Conservation (phyloP, 768 basidiomycete genomes). For the Plicaturopsis crispa region DNA sequence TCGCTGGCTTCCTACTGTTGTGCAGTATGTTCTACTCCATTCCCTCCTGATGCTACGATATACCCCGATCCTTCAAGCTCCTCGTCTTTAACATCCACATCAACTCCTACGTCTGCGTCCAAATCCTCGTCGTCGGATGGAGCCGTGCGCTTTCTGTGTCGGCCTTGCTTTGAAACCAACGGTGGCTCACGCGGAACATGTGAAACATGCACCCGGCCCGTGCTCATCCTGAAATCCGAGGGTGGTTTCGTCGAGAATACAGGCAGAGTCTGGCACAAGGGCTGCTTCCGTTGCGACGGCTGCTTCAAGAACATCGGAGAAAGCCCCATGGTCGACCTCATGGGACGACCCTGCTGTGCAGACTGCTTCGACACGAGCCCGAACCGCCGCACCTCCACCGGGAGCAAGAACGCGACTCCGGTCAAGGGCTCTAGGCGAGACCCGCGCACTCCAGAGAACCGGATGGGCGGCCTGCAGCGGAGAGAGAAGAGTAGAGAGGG, state of each 20-base stretch:
- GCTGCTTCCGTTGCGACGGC: conserved; percentile 68
- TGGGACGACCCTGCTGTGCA: conserved; percentile 71
- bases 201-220: conserved; percentile 57
- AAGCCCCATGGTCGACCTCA: conserved; percentile 74
- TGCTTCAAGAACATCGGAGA: conserved; percentile 71
- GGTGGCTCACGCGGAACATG: conserved; percentile 79
- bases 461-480: conserved; percentile 39
- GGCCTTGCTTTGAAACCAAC: conserved; percentile 59
- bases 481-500: conserved; percentile 38
- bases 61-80: conserved; percentile 59
- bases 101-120: conserved; percentile 8
- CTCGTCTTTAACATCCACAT: no score
- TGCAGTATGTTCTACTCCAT: conserved; percentile 51
- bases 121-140: no score
- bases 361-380: conserved; percentile 79
- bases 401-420: no score
- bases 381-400: no score
- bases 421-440: no score
- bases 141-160: conserved; percentile 57
- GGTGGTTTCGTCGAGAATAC: conserved; percentile 71
- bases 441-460: conserved; percentile 24
- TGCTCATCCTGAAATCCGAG: conserved; percentile 68
- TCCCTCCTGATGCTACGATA: conserved; percentile 79
- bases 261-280: conserved; percentile 73
- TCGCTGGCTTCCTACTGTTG: conserved; percentile 66